Evolutionary conservation across 176 grass and related monocot genomes (phyloP), one percentile per base, ranked within the genome.

Genomic region (Aegilops tauschii): DNA sequence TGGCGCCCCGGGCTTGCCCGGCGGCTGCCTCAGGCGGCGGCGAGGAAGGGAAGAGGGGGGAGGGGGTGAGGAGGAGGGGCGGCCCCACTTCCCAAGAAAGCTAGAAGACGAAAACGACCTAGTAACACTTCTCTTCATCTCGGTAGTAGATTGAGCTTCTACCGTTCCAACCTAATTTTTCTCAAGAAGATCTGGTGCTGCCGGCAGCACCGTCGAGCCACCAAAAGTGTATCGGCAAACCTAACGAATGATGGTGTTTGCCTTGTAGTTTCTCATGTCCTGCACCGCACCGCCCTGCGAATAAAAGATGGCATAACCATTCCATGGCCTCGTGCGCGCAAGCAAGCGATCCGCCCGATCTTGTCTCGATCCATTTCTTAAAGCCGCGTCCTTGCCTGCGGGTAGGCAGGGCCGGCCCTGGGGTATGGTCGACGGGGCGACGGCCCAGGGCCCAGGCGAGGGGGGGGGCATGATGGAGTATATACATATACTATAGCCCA

Each of bases 241-340:
- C n/a, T 66, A 64, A 45, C 44, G 12, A 45, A 45, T 3, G 44
- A 0, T 5, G 45, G 45, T 4, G 11, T 45, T 12, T 12, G 1
- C 14, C 21, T 29, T 16, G 66, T 44, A 73, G 14, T 20, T 37
- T 21, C 67, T 69, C 67, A 39, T n/a, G 36, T 72, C 36, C 69
- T 40, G 9, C 18, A 9, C 13, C 30, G 52, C 69, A 74, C 69
- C 52, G 18, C 18, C 37, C 8, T 23, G 3, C 12, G 27, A 69
- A 78, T 68, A 69, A 78, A 11, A 29, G 31, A 34, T 65, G 54
- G 23, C 32, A 14, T 44, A 25, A 25, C 23, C 27, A 45, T 25
- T 25, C 27, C 31, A 28, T 9, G n/a, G 31, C 21, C 68, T 87
- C 85, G 68, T 87, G 89, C 76, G 42, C 67, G 56, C 80, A 59